Evolutionary conservation across 495 filamentous ascomycete species (phyloP), one percentile per base, ranked within the genome.

Genomic region (Neurospora sp.): DNA sequence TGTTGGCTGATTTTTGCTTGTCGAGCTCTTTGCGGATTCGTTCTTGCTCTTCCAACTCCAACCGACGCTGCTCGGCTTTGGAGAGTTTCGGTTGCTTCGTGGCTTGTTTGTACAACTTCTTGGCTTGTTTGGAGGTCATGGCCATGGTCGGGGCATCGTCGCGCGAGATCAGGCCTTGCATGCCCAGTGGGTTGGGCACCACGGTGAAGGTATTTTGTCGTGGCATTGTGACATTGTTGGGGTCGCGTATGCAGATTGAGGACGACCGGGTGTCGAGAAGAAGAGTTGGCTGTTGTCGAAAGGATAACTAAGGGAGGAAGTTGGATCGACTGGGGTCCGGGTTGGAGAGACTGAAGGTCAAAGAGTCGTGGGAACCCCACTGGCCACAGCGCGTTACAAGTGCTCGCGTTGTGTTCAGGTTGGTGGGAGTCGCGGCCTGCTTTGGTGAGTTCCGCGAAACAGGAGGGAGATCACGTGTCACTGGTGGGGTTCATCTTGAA

Each of bases 71-170:
- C 71, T 86, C 84, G 48, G 77, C 80, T 71, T 80, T 82, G 70
- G 82, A 81, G 37, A 85, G 61, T 44, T 79, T 80, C 4, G 82
- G 48, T 9, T 71, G 77, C 40, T 76, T 75, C 35, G 76, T 85
- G 0, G 74, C 69, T 44, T 82, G 72, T 4, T 72, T 72, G 70
- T 84, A 83, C 10, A 77, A 73, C 61, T 85, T 84, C 76, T 82
- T 79, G 12, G 79, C 81, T 71, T 85, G 81, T 41, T 84, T 85
- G 0, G 81, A 80, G 27, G 84, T 86, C 84, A 85, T 86, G 9
- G 83, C 80, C 20, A 6, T 1, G 3, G 61, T 1, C 20, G 69
- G 35, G 2, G 37, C 14, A 10, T 31, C 76, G 10, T 73, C 48
- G 1, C 76, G 76, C 4, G 69, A 68, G 27, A 79, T 48, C 40